Percentiles rank a stretch among this genome's conserved stretches.
phyloP scores from a whole-genome alignment of 208 protist genomes.

The Leishmania major region DNA sequence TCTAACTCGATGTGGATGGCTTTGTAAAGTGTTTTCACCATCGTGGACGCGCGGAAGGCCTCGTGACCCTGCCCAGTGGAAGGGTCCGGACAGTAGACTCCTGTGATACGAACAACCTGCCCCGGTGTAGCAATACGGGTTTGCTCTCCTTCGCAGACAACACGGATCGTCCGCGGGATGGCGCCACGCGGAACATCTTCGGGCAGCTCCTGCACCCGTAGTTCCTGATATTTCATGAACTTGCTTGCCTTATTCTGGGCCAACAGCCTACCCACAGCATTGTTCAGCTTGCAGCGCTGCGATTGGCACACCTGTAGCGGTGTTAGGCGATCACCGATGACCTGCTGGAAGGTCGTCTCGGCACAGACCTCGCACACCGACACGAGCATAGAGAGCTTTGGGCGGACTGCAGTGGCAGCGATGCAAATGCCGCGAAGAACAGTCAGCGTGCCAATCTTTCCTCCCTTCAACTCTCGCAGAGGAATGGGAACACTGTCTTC shows the following conservation, averaged over 20 bases:
- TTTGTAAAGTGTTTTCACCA: slow-evolving; percentile 86
- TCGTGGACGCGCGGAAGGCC: slow-evolving; percentile 83
- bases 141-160: slow-evolving; percentile 88
- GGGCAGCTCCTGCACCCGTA: slow-evolving; percentile 88
- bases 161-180: slow-evolving; percentile 85
- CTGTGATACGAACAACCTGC: slow-evolving; percentile 78
- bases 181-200: slow-evolving; percentile 87
- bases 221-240: slow-evolving; percentile 87
- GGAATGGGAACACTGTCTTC: slow-evolving; percentile 48
- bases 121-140: slow-evolving; percentile 80
- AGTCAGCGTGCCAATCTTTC: slow-evolving; percentile 76
- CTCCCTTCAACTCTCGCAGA: slow-evolving; percentile 73
- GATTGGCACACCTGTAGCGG: slow-evolving; percentile 87
- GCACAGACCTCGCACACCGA: slow-evolving; percentile 91
- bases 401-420: slow-evolving; percentile 84
- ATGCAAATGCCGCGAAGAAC: slow-evolving; percentile 89
- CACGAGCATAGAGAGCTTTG: slow-evolving; percentile 81
- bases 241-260: slow-evolving; percentile 90
- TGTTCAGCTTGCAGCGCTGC: slow-evolving; percentile 86
- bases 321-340: slow-evolving; percentile 83
- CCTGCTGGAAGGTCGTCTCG: slow-evolving; percentile 90
- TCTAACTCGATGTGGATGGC: slow-evolving; percentile 77
- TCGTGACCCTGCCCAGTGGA: slow-evolving; percentile 82
- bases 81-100: slow-evolving; percentile 86
- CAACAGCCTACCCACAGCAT: slow-evolving; percentile 74